Conservation (phyloP, 2,329 filamentous ascomycete species). For the Trichoderma gracile region DNA sequence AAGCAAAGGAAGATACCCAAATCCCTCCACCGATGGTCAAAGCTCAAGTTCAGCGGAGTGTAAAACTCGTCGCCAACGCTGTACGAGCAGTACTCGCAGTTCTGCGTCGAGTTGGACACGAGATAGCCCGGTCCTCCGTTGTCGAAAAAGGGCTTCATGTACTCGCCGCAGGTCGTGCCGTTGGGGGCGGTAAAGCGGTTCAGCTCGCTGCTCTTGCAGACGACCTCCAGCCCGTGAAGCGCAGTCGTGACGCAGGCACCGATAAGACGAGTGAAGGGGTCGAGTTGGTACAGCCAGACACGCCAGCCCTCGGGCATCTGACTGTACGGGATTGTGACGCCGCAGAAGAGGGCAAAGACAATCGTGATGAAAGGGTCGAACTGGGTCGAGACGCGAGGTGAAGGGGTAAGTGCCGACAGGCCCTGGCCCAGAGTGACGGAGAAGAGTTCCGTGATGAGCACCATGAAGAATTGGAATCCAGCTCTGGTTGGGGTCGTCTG, state of each 20-base stretch:
- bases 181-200: constrained; percentile 67
- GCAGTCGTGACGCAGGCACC: constrained; percentile 78
- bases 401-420: constrained; percentile 74
- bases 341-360: constrained; percentile 82
- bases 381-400: constrained; percentile 74
- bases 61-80: constrained; percentile 81
- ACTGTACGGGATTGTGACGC: constrained; percentile 76
- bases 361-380: constrained; percentile 83
- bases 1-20: constrained; percentile 77
- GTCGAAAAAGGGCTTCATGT: constrained; percentile 72
- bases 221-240: constrained; percentile 64
- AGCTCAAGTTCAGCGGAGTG: constrained; percentile 64
- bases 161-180: constrained; percentile 69
- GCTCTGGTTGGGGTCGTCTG: constrained; percentile 63
- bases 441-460: constrained; percentile 82
- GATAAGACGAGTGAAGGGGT: constrained; percentile 81
- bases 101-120: constrained; percentile 61
- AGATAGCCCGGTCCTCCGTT: constrained; percentile 72
- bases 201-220: constrained; percentile 62
- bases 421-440: constrained; percentile 77
- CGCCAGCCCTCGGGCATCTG: constrained; percentile 80
- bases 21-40: constrained; percentile 74
- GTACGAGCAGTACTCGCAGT: constrained; percentile 81
- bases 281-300: constrained; percentile 77
- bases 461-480: constrained; percentile 84